Base-by-base conservation (phyloP, 805 yeast genomes). In the Barnettozyma vustinii region DNA sequence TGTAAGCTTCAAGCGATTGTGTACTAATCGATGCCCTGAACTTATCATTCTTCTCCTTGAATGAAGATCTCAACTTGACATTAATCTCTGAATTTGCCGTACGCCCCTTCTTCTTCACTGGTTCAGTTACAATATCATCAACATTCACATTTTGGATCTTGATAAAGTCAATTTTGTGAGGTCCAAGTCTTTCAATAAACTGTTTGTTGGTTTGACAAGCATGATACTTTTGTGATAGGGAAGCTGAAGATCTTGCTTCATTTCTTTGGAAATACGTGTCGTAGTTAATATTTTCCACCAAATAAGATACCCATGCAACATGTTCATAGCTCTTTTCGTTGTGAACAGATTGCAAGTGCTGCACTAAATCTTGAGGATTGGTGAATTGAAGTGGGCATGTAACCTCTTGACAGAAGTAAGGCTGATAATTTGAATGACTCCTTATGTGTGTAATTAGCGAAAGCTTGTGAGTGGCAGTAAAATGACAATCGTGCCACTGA, bases 351-450 rank as follows among this genome's bases (percentile, higher is more conserved):
- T 79, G 72, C 49, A 83, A 70, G 63, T 86, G 92, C 53, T 79
- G 77, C 18, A 81, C 75, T 52, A 86, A 70, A 1, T 84, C 86
- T 52, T 80, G 86, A 1, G 81, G 70, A 47, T 84, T 63, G 0
- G 80, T 74, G 58, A 82, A 83, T 41, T 74, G 73, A 52, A 77
- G 73, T 45, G 74, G 75, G 62, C 92, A 85, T 54, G 82, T 87
- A 2, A 87, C 87, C 13, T 83, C 68, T 1, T 77, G 72, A 61
- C 92, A 85, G 56, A 71, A 76, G 55, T 76, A 81, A 33, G 87
- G 87, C 56, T 74, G 74, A 56, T 83, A 86, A 1, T 84, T 82
- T 0, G 85, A 79, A 61, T 85, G 92, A 1, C 79, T 71, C 48
- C 87, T 63, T 54, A 83, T 68, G 59, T 84, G 92, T 0, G 84